Percentiles rank a stretch among this genome's conserved stretches.
Evolutionary conservation across 2,329 filamentous ascomycete genomes (phyloP).

Genomic region (Epichloe sylvatica): DNA sequence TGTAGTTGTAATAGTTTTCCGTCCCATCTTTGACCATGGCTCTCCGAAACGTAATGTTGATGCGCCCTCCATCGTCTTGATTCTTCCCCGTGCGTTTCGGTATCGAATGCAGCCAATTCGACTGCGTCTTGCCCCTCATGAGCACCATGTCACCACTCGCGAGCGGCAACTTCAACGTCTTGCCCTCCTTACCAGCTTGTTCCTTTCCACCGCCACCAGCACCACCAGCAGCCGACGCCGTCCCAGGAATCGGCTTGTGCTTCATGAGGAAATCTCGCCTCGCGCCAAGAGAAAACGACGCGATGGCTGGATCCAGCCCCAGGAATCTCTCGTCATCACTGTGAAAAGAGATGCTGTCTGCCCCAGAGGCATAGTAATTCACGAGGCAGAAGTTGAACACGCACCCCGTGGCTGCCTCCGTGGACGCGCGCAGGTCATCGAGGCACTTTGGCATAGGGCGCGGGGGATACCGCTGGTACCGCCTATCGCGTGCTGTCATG

Average conservation of each 20-base stretch:
- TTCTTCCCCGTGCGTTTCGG: slow-evolving; percentile 57
- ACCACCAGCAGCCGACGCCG: slow-evolving; percentile 12
- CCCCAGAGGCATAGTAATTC: slow-evolving; percentile 68
- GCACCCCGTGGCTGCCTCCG: slow-evolving; percentile 52
- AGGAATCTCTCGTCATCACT: slow-evolving; percentile 71
- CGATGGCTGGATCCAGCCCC: slow-evolving; percentile 54
- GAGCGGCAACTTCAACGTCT: slow-evolving; percentile 38
- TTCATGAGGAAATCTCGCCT: slow-evolving; percentile 66
- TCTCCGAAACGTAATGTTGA: slow-evolving; percentile 66
- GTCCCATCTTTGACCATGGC: slow-evolving; percentile 60
- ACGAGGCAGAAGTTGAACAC: slow-evolving; percentile 68
- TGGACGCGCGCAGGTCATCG: slow-evolving; percentile 44
- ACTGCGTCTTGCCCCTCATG: slow-evolving; percentile 64
- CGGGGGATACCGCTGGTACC: slow-evolving; percentile 41
- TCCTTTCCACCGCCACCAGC: slow-evolving; percentile 12
- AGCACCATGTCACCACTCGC: slow-evolving; percentile 63
- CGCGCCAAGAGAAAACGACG: slow-evolving; percentile 60
- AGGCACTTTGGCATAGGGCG: slow-evolving; percentile 60
- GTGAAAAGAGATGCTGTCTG: slow-evolving; percentile 67
- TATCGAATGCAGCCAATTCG: slow-evolving; percentile 64
- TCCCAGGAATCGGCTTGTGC: slow-evolving; percentile 47
- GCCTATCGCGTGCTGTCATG: slow-evolving; percentile 34
- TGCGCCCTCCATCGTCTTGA: slow-evolving; percentile 46
- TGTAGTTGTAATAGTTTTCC: slow-evolving; percentile 76
- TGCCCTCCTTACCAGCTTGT: slow-evolving; percentile 13